Conservation (phyloP, 371 early-diverging fungal genomes). For the Mortierella sp. region DNA sequence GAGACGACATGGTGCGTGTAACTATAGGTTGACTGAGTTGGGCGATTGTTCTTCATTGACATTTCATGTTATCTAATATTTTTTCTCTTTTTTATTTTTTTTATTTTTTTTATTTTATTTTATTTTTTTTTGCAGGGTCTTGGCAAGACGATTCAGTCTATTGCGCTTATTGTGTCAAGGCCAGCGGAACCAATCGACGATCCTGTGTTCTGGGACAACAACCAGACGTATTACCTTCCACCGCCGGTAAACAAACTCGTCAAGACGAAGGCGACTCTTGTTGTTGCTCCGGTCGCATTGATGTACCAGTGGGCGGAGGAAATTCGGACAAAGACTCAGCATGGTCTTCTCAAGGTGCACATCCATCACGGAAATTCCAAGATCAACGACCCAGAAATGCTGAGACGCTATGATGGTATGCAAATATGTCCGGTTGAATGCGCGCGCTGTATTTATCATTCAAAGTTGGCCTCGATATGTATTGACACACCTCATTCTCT, state of each 20-base stretch:
- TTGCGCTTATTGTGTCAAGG: slow-evolving; percentile 76
- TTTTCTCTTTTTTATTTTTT: neutral
- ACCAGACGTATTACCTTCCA: slow-evolving; percentile 3
- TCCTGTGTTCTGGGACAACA: slow-evolving; percentile 35
- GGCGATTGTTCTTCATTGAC: neutral
- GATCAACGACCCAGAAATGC: slow-evolving; percentile 48
- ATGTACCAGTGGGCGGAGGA: slow-evolving; percentile 80
- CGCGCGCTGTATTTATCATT: neutral
- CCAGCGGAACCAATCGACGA: slow-evolving; percentile 55
- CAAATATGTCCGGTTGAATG: neutral
- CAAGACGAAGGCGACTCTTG: slow-evolving; percentile 66
- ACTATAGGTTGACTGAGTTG: slow-evolving; percentile 29
- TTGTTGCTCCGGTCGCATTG: slow-evolving; percentile 76
- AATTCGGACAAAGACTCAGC: slow-evolving; percentile 65
- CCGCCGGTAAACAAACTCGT: slow-evolving; percentile 38
- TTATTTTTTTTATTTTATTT: neutral
- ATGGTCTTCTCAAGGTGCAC: slow-evolving; percentile 63
- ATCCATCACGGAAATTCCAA: slow-evolving; percentile 72
- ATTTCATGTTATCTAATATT: no score
- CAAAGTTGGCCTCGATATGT: neutral
- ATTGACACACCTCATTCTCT: neutral
- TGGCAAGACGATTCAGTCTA: slow-evolving; percentile 92
- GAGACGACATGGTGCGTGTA: slow-evolving; percentile 78
- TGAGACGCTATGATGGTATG: slow-evolving; percentile 48
- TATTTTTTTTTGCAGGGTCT: slow-evolving; percentile 79